Conservation (phyloP, 768 basidiomycete species). For the Russula abietina region DNA sequence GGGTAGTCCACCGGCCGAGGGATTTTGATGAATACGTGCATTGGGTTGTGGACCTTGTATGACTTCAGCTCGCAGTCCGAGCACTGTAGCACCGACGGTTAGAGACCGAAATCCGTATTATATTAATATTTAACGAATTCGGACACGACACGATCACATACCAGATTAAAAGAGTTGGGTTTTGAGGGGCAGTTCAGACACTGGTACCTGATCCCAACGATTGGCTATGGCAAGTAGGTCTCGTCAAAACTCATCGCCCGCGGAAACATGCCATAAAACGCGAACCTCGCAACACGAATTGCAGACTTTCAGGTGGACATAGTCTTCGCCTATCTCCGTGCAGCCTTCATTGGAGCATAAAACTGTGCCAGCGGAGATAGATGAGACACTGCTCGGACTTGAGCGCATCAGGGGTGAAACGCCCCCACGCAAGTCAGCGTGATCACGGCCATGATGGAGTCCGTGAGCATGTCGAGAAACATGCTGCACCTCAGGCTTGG, state of each 20-base stretch:
- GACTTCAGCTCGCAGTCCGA: conserved; percentile 71
- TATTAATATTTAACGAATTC: not conserved
- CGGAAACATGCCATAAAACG: not conserved
- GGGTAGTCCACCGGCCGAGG: conserved; percentile 60
- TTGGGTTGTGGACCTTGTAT: conserved; percentile 73
- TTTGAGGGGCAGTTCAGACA: conserved; percentile 84
- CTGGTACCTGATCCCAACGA: conserved; percentile 78
- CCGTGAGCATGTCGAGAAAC: conserved; percentile 20
- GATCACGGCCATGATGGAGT: conserved; percentile 15
- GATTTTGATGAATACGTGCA: conserved; percentile 85
- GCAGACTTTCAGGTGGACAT: conserved; percentile 20
- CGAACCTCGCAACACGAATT: conserved; percentile 20
- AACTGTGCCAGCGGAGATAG: conserved; percentile 13
- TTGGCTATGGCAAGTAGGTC: conserved; percentile 40
- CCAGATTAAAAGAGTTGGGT: conserved; percentile 67
- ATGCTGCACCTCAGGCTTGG: conserved; percentile 67
- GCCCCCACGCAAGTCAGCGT: conserved; percentile 2
- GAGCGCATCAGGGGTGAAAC: conserved; percentile 13
- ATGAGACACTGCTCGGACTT: conserved; percentile 23
- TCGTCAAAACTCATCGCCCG: not conserved
- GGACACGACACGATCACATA: conserved; percentile 35
- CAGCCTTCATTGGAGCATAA: not conserved
- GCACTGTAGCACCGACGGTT: conserved; percentile 47
- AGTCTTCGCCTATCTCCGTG: conserved; percentile 1
- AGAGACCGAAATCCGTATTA: not conserved